These are phyloP conservation scores for Heliocybe sulcata DNA, from an alignment of 1,284 basidiomycete species.

Conservation along the genomic window DNA sequence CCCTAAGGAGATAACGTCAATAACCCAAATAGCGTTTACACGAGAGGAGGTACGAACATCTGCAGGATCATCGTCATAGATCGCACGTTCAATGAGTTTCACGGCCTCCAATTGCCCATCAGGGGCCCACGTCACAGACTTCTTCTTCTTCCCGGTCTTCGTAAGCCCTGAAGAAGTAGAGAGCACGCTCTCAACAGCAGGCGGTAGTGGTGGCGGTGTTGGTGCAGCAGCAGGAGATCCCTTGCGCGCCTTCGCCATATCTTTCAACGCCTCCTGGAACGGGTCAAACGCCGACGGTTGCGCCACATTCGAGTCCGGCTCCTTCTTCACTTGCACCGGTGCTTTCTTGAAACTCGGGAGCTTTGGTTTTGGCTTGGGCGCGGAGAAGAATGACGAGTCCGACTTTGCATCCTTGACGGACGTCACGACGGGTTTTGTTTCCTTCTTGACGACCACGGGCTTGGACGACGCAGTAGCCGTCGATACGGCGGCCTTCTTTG, in stretches of 20 bases:
- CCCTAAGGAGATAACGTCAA: conserved; percentile 49
- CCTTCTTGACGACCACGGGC: conserved; percentile 27
- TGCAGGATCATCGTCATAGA: conserved; percentile 78
- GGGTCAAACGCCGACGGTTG: conserved; percentile 72
- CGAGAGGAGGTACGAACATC: conserved; percentile 58
- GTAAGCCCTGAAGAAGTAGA: conserved; percentile 16
- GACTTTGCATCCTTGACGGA: conserved; percentile 70
- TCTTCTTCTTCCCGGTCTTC: conserved; percentile 54
- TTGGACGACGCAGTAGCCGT: conserved; percentile 25
- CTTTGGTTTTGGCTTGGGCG: conserved; percentile 73
- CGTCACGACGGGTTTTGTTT: conserved; percentile 23
- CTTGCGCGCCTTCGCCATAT: conserved; percentile 54
- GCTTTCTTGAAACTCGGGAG: conserved; percentile 78
- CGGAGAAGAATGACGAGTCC: conserved; percentile 79
- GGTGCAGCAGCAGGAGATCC: conserved; percentile 41
- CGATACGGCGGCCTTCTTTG: conserved; percentile 55
- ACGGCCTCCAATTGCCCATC: conserved; percentile 65
- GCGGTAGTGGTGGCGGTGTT: conserved; percentile 24
- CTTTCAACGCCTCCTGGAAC: conserved; percentile 73
- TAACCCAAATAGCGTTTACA: conserved; percentile 46
- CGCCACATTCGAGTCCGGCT: conserved; percentile 51
- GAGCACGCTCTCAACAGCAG: conserved; percentile 21
- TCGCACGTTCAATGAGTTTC: conserved; percentile 71
- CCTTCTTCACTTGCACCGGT: conserved; percentile 42
- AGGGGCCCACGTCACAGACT: conserved; percentile 70